Evolutionary conservation across 345 rosid genomes (phyloP), one percentile per base, ranked within the genome.

Genomic region (Lepidium africanum): DNA sequence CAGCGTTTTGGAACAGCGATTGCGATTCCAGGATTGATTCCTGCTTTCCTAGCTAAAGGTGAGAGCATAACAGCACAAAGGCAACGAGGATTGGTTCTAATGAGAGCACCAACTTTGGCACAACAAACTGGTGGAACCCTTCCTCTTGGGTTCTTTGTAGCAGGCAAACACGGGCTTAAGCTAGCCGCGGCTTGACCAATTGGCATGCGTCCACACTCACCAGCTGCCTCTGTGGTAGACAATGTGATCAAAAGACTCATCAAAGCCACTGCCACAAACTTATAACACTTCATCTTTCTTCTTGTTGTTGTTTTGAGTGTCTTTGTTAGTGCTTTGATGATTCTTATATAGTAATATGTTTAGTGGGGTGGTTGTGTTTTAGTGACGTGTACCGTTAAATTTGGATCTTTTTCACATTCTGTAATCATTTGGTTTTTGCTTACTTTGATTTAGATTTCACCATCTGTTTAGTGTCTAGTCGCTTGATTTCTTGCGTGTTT

Each of bases 1-100:
- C 98, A 92, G 16, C 95, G 81, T 71, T 89, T 89, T 0, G 98
- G 98, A 46, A 92, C 77, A 15, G 83, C 66, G 67, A 92, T 81
- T 10, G 95, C 98, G 59, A 82, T 67, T n/a, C 79, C 91, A 9
- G 90, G 95, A 38, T 76, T 87, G 71, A 92, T 86, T 50, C 96
- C 91, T 0, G 92, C 91, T 15, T 78, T 80, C 81, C 84, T 89
- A 10, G 98, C 89, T 79, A 85, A 41, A 27, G 96, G 96, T 9
- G 98, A 92, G 63, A 92, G 63, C 50, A 89, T 49, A 19, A 86
- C 88, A 7, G 95, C 88, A 56, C 95, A 87, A 1, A 89, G 86
- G 47, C 98, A 92, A 70, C 70, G 85, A 0, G 98, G 95, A 5
- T 89, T 70, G n/a, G 91, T 75, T 66, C 65, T 80, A 48, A 89